Evolutionary conservation across 202 grass and related monocot species (phyloP).

Genomic region (Setaria italica): DNA sequence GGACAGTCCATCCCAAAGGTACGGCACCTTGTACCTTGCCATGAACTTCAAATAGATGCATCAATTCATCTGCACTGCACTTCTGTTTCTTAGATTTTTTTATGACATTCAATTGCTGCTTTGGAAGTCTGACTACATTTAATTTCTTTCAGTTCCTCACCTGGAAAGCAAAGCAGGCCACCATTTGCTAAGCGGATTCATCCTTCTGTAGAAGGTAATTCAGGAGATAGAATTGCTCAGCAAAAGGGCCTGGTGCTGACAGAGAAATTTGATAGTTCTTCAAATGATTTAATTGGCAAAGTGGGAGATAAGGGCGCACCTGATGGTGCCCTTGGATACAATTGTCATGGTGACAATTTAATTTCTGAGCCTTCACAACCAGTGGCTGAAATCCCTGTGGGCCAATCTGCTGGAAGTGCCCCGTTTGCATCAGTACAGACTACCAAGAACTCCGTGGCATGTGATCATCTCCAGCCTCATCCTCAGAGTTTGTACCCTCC

Average conservation of each 20-base stretch:
- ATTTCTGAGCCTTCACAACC: conserved; percentile 32
- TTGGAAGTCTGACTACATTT: conserved; percentile 41
- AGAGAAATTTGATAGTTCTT: conserved; percentile 31
- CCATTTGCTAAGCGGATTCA: conserved; percentile 49
- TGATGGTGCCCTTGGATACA: conserved; percentile 32
- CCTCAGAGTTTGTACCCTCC: conserved; percentile 50
- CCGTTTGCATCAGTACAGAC: conserved; percentile 25
- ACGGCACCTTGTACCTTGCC: conserved; percentile 9
- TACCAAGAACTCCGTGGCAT: conserved; percentile 11
- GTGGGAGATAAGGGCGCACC: neutral
- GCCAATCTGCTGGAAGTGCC: conserved; percentile 18
- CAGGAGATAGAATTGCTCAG: conserved; percentile 30
- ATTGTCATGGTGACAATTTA: conserved; percentile 32
- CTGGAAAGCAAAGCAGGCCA: conserved; percentile 54
- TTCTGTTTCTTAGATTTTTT: conserved; percentile 6
- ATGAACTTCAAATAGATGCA: conserved; percentile 32
- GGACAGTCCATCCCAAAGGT: conserved; percentile 54
- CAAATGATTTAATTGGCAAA: conserved; percentile 36
- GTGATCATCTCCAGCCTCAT: conserved; percentile 34
- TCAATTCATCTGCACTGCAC: conserved; percentile 13
- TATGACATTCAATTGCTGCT: conserved; percentile 20
- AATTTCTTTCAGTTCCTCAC: conserved; percentile 67
- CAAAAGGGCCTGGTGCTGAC: conserved; percentile 14
- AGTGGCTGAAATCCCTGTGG: conserved; percentile 12
- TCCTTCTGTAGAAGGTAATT: conserved; percentile 34